Evolutionary conservation across 306 rosid species (phyloP).

Genomic region (Lathyrus sativus): DNA sequence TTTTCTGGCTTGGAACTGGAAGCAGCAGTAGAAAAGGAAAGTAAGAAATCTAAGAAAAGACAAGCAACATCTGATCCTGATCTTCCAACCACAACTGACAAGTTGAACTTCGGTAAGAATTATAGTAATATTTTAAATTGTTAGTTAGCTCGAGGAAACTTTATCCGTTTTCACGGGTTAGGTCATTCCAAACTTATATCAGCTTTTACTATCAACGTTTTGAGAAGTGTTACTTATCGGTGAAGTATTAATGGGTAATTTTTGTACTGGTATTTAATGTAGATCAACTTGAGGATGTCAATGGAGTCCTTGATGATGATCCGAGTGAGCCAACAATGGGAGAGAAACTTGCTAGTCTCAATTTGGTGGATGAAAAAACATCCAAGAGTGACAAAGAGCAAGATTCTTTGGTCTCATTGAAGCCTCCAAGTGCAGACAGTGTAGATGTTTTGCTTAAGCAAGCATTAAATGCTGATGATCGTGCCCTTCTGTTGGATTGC

Average conservation of each 20-base stretch:
- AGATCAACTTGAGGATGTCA: constrained; percentile 49
- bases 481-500: constrained; percentile 68
- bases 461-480: constrained; percentile 82
- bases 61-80: constrained; percentile 46
- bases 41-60: constrained; percentile 42
- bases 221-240: constrained; percentile 2
- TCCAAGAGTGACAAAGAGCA: constrained; percentile 39
- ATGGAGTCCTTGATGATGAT: constrained; percentile 57
- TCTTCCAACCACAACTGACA: constrained; percentile 34
- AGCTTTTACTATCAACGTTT: constrained; percentile 4
- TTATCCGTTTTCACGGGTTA: neutral
- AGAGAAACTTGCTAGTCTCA: constrained; percentile 71
- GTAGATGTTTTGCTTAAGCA: constrained; percentile 79
- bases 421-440: constrained; percentile 82
- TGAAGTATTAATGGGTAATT: constrained; percentile 17
- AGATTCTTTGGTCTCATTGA: constrained; percentile 44
- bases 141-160: constrained; percentile 2
- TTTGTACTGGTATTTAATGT: constrained; percentile 9
- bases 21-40: constrained; percentile 35
- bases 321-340: constrained; percentile 76
- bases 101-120: constrained; percentile 46
- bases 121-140: neutral
- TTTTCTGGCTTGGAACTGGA: constrained; percentile 12
- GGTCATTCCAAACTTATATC: neutral
- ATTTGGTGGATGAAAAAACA: constrained; percentile 48